These are phyloP conservation scores for Ligustrum vulgare DNA, from an alignment of 257 asterid species.

Conservation along the genomic window DNA sequence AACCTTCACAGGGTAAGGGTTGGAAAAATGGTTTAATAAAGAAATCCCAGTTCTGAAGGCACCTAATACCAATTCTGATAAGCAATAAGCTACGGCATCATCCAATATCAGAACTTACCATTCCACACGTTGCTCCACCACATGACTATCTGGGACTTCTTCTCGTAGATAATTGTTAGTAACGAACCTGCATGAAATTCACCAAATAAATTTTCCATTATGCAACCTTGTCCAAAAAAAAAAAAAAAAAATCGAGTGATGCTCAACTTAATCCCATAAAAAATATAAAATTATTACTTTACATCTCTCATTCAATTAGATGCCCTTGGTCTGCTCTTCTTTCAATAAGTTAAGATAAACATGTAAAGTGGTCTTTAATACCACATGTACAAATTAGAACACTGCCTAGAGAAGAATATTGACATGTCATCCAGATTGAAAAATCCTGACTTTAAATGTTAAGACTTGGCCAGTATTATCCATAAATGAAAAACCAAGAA, in stretches of 20 bases:
- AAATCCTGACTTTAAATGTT: not conserved
- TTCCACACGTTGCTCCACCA: slow-evolving; percentile 96
- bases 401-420: not conserved
- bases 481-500: not conserved
- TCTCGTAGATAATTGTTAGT: slow-evolving; percentile 98
- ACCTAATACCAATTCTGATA: not conserved
- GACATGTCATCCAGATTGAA: not conserved
- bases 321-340: not conserved
- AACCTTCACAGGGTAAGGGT: slow-evolving; percentile 61
- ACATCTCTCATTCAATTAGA: not conserved
- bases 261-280: slow-evolving; percentile 12
- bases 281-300: not conserved
- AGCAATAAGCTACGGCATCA: not conserved
- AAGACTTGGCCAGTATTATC: not conserved
- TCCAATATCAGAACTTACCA: slow-evolving; percentile 57
- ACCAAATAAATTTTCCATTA: slow-evolving; percentile 15
- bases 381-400: not conserved
- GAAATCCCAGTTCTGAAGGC: slow-evolving; percentile 7
- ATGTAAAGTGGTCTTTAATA: not conserved
- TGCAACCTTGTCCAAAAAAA: not conserved
- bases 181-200: slow-evolving; percentile 66
- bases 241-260: not conserved
- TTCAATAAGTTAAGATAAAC: not conserved
- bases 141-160: slow-evolving; percentile 94
- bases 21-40: slow-evolving; percentile 27